Evolutionary conservation across 2,329 filamentous ascomycete species (phyloP).

Genomic region (Botryotinia calthae): DNA sequence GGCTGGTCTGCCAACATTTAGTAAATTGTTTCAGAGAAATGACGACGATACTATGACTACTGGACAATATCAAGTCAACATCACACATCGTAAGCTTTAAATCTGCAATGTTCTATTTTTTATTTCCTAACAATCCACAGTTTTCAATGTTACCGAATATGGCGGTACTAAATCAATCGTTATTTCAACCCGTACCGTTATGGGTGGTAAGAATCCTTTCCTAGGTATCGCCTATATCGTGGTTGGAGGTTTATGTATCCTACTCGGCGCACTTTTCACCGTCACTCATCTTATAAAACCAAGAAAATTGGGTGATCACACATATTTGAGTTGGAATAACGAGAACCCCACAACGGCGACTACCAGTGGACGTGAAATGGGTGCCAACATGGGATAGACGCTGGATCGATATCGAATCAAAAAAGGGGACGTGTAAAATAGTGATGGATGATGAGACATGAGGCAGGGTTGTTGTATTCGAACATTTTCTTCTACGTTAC

Average conservation of each 20-base stretch:
- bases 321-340: constrained; percentile 94
- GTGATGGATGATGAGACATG: constrained; percentile 11
- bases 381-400: constrained; percentile 12
- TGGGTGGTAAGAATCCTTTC: constrained; percentile 94
- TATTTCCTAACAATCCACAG: constrained; percentile 47
- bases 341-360: constrained; percentile 57
- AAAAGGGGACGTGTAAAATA: constrained; percentile 5
- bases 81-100: constrained; percentile 68
- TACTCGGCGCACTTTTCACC: constrained; percentile 85
- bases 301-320: constrained; percentile 96
- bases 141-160: constrained; percentile 76
- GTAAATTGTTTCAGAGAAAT: constrained; percentile 86
- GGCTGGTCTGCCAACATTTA: constrained; percentile 88
- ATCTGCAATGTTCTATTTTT: not conserved
- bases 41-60: constrained; percentile 63
- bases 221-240: constrained; percentile 94
- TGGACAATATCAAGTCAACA: constrained; percentile 74
- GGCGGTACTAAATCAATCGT: constrained; percentile 87
- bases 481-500: not conserved
- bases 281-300: constrained; percentile 88
- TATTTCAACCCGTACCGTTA: constrained; percentile 84
- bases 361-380: constrained; percentile 53
- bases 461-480: constrained; percentile 2
- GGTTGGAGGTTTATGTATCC: constrained; percentile 86
- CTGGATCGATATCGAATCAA: not conserved